A percentile compares a stretch with the other conserved stretches of the same genome.
phyloP scores from a whole-genome alignment of 805 yeast genomes.

The Kazachstania bromeliacearum region DNA sequence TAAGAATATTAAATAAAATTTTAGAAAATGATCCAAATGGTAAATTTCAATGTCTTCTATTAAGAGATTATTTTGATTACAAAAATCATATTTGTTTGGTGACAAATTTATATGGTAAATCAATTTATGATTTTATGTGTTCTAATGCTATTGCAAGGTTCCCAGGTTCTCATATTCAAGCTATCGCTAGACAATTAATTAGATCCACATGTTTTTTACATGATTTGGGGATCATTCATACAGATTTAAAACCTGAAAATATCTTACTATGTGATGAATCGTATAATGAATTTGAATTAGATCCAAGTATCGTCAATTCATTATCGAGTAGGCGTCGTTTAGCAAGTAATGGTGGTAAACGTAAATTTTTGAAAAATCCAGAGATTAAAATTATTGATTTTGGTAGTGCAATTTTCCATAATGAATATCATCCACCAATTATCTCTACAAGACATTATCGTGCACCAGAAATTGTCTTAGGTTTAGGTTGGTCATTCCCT shows the following conservation, averaged over 20 bases:
- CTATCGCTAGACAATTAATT: constrained; percentile 75
- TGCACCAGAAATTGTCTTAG: constrained; percentile 92
- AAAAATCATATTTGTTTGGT: constrained; percentile 91
- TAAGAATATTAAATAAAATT: constrained; percentile 50
- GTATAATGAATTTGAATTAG: constrained; percentile 18
- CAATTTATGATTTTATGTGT: constrained; percentile 84
- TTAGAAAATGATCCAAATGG: constrained; percentile 39
- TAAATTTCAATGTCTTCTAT: constrained; percentile 64
- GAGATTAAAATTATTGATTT: constrained; percentile 86
- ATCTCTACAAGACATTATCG: constrained; percentile 94
- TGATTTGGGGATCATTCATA: constrained; percentile 82
- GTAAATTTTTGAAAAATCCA: constrained; percentile 52
- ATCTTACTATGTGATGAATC: constrained; percentile 43
- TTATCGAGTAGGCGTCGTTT: constrained; percentile 23
- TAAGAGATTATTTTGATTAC: constrained; percentile 84
- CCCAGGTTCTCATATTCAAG: constrained; percentile 89
- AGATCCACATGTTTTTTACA: constrained; percentile 83
- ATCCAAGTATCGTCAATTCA: constrained; percentile 11
- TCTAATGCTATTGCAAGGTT: constrained; percentile 77
- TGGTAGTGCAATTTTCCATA: constrained; percentile 92
- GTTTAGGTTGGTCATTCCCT: constrained; percentile 94
- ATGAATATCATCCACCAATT: constrained; percentile 85
- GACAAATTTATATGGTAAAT: constrained; percentile 75
- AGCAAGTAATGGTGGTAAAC: constrained; percentile 27
- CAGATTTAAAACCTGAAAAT: constrained; percentile 95